Evolutionary conservation across 768 basidiomycete species (phyloP), one percentile per base, ranked within the genome.

Genomic region (Tylopilus rubrobrunneus): DNA sequence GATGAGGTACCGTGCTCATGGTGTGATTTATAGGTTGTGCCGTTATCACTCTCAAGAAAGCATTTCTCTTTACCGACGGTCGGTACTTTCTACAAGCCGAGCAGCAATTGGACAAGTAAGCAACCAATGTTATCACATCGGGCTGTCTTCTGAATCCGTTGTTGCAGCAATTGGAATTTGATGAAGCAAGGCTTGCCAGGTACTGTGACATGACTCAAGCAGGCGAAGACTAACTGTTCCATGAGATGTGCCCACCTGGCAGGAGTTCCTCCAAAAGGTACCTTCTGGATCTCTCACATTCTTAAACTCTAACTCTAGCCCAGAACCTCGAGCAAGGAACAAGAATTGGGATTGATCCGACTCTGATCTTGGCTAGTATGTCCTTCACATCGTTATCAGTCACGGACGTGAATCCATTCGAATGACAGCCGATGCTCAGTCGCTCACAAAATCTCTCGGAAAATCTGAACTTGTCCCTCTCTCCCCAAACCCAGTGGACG

Each of bases 11-110:
- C 10, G 29, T 17, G 8, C 55, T 66, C 48, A 63, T 49, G n/a
- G 23, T 7, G 23, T 23, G n/a, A 43, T 53, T 5, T 29, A 21
- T 59, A 86, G 89, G 91, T 43, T 87, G 83, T 55, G 94, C 92
- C 3, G 67, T 95, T 41, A 75, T 96, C 23, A 89, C 90, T 0
- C 65, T 72, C 45, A 74, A 85, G 28, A 74, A 83, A 5, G 95
- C 94, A 0, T 84, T 77, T 56, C 76, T 97, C 46, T 98, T 96
- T 73, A 98, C 96, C 3, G 96, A 99, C 74, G 97, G 96, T 4
- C 75, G 96, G 43, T 99, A 99, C 66, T 97, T 89, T 65, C 73
- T 98, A 31, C 96, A 99, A 71, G 97, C 97, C 0, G 83, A 80
- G 56, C 81, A 93, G 57, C 92, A 99, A 71, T 74, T 99, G 59